These are phyloP conservation scores for Catharanthus roseus DNA, from an alignment of 257 asterid species.

Conservation along the genomic window DNA sequence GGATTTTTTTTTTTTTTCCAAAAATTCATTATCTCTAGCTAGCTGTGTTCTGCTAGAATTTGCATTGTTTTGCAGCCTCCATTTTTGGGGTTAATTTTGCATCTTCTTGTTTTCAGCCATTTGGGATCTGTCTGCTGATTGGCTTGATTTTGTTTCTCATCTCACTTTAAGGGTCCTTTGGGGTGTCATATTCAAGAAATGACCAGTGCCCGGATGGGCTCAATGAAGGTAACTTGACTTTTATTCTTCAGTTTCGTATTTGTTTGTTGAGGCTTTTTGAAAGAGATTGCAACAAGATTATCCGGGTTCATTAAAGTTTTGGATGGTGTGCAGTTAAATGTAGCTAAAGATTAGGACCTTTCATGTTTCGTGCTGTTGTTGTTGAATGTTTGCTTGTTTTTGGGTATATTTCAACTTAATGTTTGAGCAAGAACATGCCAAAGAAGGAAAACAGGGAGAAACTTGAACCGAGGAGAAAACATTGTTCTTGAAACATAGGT, in stretches of 20 bases:
- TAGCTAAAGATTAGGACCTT: constrained; percentile 21
- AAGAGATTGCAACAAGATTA: constrained; percentile 5
- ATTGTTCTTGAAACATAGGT: constrained; percentile 22
- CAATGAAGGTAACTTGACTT: constrained; percentile 33
- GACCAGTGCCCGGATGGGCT: not conserved
- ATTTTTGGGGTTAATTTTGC: constrained; percentile 2
- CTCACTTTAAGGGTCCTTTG: not conserved
- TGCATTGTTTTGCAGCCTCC: constrained; percentile 11
- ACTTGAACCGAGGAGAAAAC: not conserved
- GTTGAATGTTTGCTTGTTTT: constrained; percentile 4
- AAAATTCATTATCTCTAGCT: constrained; percentile 4
- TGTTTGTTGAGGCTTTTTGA: constrained; percentile 16
- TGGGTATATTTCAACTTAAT: constrained; percentile 11
- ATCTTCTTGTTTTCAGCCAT: not conserved
- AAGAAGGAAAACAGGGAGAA: constrained; percentile 7
- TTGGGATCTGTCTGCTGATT: constrained; percentile 38
- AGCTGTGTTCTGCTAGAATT: not conserved
- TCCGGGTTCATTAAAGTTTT: not conserved
- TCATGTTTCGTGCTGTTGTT: constrained; percentile 3
- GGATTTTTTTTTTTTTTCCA: not conserved
- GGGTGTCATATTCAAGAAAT: constrained; percentile 6
- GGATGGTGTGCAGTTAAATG: not conserved
- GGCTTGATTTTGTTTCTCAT: constrained; percentile 14
- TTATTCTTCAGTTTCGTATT: constrained; percentile 18
- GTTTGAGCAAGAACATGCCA: constrained; percentile 10